A percentile compares a stretch with the other conserved stretches of the same genome.
Evolutionary conservation across 164 flowering plant species (phyloP).

Genomic region (Taxillus chinensis): DNA sequence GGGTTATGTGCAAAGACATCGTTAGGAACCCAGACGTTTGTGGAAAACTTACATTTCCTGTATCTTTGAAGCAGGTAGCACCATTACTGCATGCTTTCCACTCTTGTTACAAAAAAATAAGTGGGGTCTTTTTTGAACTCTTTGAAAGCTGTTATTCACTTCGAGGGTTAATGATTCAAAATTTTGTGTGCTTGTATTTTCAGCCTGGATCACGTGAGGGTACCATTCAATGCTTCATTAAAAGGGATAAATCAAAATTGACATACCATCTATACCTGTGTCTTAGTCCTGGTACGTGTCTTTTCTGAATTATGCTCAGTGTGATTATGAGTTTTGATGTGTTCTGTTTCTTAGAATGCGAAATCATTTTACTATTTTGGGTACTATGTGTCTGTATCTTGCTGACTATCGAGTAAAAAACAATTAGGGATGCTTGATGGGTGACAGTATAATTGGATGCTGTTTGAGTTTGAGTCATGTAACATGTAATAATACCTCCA

Average conservation of each 20-base stretch:
- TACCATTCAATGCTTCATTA: conserved; percentile 25
- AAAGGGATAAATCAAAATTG: conserved; percentile 22
- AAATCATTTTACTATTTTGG: no score
- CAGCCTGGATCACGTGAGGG: conserved; percentile 36
- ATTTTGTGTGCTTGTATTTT: conserved; percentile 1
- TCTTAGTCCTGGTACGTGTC: conserved; percentile 23
- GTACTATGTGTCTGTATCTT: no score
- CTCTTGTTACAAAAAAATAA: not conserved
- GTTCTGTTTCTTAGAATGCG: no score
- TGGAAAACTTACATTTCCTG: conserved; percentile 28
- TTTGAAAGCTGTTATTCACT: not conserved
- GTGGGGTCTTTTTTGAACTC: not conserved
- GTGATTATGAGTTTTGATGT: no score
- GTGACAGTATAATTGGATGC: no score
- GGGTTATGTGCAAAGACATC: conserved; percentile 30
- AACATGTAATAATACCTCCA: no score
- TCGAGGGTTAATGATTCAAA: not conserved
- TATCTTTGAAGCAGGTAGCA: conserved; percentile 27
- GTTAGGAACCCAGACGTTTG: conserved; percentile 25
- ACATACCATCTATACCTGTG: conserved; percentile 28
- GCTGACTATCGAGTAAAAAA: no score
- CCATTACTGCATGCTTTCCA: not conserved
- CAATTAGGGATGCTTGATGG: no score
- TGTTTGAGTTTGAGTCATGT: no score
- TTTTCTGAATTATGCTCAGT: not conserved